Conservation (phyloP, 2,329 filamentous ascomycete genomes). For the Teratosphaeria epicoccoides region DNA sequence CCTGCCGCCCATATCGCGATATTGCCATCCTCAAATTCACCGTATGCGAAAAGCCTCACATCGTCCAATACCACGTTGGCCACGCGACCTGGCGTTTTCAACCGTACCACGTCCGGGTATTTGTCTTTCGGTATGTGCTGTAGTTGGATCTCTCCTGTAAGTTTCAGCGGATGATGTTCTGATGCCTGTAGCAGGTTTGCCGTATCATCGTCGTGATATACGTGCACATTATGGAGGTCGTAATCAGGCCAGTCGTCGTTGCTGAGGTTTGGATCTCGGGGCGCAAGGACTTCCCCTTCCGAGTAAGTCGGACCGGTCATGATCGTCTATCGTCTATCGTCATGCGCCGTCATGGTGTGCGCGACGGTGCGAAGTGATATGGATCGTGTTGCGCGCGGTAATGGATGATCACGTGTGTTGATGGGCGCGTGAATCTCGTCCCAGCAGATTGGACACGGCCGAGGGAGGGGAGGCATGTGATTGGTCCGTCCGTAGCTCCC, state of each 20-base stretch:
- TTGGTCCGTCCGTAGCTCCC: neutral
- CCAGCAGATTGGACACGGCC: neutral
- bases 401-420: too few species aligned
- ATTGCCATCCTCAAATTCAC: constrained; percentile 44
- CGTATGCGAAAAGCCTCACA: constrained; percentile 38
- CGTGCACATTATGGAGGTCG: constrained; percentile 48
- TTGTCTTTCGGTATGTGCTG: constrained; percentile 2
- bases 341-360: neutral
- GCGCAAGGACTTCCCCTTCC: constrained; percentile 30
- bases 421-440: neutral
- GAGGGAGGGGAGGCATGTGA: neutral
- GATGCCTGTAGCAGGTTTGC: constrained; percentile 51
- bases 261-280: constrained; percentile 33
- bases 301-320: constrained; percentile 15
- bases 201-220: constrained; percentile 29
- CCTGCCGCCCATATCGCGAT: constrained; percentile 57
- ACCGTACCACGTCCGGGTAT: neutral
- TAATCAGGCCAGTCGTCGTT: constrained; percentile 49
- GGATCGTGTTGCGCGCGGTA: neutral
- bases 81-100: neutral
- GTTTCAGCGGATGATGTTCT: constrained; percentile 48
- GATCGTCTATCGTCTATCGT: too few species aligned
- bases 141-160: constrained; percentile 50
- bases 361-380: constrained; percentile 2
- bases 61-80: constrained; percentile 43